Evolutionary conservation across 2,329 filamentous ascomycete species (phyloP), one percentile per base, ranked within the genome.

Genomic region (Cladosporium sp.): DNA sequence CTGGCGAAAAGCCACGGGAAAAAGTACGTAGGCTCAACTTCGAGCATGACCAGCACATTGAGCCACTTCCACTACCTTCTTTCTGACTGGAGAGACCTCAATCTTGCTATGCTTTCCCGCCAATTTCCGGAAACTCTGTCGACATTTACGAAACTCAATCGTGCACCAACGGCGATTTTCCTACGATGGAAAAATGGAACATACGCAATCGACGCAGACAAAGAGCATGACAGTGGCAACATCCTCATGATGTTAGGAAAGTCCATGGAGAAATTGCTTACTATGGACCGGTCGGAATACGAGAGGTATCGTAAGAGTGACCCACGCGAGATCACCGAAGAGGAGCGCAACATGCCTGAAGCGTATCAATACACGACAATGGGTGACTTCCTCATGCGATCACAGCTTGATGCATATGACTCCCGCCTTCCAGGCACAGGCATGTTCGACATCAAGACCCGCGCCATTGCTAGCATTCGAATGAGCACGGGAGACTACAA

Each of bases 201-300:
- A 0, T 98, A 98, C 67, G 91, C 92, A 4, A 93, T 98, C 54
- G 93, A 98, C 67, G 89, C 91, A 0, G 93, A 98, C 70, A 98
- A 97, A 71, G 81, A 95, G 66, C 93, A 83, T 60, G 91, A 96
- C 62, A 79, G 75, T 7, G 86, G 87, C 32, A 97, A 89, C 59
- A 82, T 98, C 32, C 78, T 98, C 46, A 93, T 87, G 71, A 89
- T 92, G 77, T 79, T 98, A 13, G 93, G 93, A 11, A 93, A 95
- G 65, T 95, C 91, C 0, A 90, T 98, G 84, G 93, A 98, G 70
- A 96, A 97, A 70, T 79, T 97, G 31, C 77, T 98, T 28, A 97
- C 93, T 0, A 71, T 93, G 14, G 80, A 87, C 1, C 91, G 83
- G 50, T 81, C 87, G 7, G 85, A 95, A 1, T 98, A 87, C 64